Percentiles rank a stretch among this genome's conserved stretches.
phyloP scores from a whole-genome alignment of 805 yeast species.

The Cyberlindnera euphorbiae region DNA sequence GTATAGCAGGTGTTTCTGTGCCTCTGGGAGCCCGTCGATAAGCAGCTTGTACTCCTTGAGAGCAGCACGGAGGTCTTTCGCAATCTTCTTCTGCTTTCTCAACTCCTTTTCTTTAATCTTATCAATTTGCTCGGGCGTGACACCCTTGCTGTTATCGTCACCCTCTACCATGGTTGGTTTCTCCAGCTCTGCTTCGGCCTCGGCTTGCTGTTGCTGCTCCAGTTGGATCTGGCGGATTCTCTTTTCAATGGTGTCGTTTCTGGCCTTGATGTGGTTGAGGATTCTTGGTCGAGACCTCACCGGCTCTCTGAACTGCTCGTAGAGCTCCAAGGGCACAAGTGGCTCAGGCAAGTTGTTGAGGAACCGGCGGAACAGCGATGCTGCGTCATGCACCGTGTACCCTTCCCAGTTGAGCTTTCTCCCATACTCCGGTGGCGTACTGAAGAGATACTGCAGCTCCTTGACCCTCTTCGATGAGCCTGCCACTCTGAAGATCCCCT shows the following conservation, averaged over 20 bases:
- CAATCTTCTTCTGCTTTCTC: constrained; percentile 47
- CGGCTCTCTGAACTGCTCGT: constrained; percentile 77
- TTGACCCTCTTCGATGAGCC: constrained; percentile 88
- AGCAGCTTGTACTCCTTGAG: constrained; percentile 65
- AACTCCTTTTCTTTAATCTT: constrained; percentile 30
- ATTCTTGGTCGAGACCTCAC: constrained; percentile 60
- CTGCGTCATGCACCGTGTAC: constrained; percentile 94
- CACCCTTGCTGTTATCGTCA: constrained; percentile 12
- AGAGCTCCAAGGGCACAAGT: constrained; percentile 70
- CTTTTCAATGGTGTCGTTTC: constrained; percentile 40
- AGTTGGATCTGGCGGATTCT: constrained; percentile 29
- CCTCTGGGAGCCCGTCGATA: constrained; percentile 66
- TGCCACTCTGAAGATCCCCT: constrained; percentile 91
- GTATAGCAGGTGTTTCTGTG: constrained; percentile 75
- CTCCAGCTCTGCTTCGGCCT: constrained; percentile 4
- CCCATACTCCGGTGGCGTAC: constrained; percentile 87
- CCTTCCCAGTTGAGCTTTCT: constrained; percentile 84
- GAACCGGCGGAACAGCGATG: constrained; percentile 80
- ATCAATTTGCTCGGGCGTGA: constrained; percentile 25
- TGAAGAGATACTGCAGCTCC: constrained; percentile 78
- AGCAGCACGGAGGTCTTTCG: constrained; percentile 62
- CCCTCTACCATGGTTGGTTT: no score
- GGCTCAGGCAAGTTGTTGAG: constrained; percentile 91
- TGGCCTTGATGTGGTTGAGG: constrained; percentile 57
- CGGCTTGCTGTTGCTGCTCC: constrained; percentile 14